These are phyloP conservation scores for Gyromitra esculenta DNA, from an alignment of 2,329 filamentous ascomycete species.

Conservation along the genomic window DNA sequence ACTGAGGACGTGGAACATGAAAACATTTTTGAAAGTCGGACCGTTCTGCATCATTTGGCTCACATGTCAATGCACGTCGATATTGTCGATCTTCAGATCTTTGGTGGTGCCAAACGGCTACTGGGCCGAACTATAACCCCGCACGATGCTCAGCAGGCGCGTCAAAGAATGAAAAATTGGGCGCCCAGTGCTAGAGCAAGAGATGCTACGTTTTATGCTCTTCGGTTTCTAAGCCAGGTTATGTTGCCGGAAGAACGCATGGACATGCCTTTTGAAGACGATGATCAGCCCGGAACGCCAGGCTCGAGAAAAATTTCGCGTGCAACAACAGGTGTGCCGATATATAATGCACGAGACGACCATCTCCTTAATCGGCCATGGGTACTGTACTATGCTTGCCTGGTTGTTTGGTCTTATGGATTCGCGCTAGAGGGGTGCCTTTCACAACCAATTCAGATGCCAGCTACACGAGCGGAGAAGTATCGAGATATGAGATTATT, in stretches of 20 bases:
- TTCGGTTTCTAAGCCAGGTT: conserved; percentile 88
- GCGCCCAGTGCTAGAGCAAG: conserved; percentile 82
- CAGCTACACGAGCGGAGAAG: conserved; percentile 72
- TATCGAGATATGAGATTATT: conserved; percentile 82
- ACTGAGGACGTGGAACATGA: conserved; percentile 69
- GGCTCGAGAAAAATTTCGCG: conserved; percentile 48
- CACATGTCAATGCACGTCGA: conserved; percentile 99
- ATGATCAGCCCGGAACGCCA: conserved; percentile 57
- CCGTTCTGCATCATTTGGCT: conserved; percentile 88
- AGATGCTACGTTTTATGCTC: conserved; percentile 90
- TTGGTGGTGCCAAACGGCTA: conserved; percentile 84
- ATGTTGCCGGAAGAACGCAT: conserved; percentile 70
- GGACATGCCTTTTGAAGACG: conserved; percentile 59
- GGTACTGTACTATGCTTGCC: conserved; percentile 90
- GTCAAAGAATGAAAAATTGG: conserved; percentile 90
- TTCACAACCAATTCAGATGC: conserved; percentile 63
- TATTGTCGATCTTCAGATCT: conserved; percentile 97
- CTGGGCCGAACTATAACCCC: conserved; percentile 85
- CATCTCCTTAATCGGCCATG: conserved; percentile 90
- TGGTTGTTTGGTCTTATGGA: conserved; percentile 96
- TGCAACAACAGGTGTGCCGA: conserved; percentile 58
- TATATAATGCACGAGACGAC: conserved; percentile 86
- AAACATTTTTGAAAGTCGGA: conserved; percentile 85
- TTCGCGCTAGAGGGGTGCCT: conserved; percentile 87
- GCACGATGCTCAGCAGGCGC: conserved; percentile 80